Evolutionary conservation across 805 yeast species (phyloP).

Genomic region (Kregervanrija delftensis): DNA sequence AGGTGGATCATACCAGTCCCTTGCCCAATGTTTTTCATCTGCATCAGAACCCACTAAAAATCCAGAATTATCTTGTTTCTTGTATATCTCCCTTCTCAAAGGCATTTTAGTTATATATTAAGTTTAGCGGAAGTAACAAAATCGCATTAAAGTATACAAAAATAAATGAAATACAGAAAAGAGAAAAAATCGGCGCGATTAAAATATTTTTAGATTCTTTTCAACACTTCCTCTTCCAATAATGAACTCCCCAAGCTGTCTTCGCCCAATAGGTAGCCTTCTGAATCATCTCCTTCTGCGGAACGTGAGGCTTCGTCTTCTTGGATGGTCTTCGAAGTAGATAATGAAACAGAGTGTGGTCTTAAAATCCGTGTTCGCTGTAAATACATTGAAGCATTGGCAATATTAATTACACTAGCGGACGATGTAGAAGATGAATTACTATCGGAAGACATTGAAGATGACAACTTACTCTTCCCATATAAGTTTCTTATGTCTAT

Average conservation of each 20-base stretch:
- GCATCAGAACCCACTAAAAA: slow-evolving; percentile 9
- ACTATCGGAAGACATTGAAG: background rate
- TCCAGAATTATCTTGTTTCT: slow-evolving; percentile 24
- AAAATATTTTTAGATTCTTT: slow-evolving; percentile 4
- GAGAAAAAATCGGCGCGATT: slow-evolving; percentile 14
- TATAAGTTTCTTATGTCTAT: background rate
- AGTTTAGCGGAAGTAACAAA: too few species aligned
- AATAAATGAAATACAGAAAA: slow-evolving; percentile 20
- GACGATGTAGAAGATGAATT: slow-evolving; percentile 5
- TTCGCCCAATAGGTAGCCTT: slow-evolving; percentile 12
- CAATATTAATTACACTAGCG: slow-evolving; percentile 17
- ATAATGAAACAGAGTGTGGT: background rate
- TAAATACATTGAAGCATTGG: slow-evolving; percentile 20
- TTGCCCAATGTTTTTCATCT: slow-evolving; percentile 25
- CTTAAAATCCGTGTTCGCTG: slow-evolving; percentile 13
- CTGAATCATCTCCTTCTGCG: slow-evolving; percentile 5
- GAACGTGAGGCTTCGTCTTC: background rate
- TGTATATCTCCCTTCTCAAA: slow-evolving; percentile 28
- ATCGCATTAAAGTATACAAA: background rate
- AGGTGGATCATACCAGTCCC: slow-evolving; percentile 29
- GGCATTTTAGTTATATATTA: slow-evolving; percentile 18
- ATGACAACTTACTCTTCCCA: too few species aligned
- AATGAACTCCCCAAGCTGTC: slow-evolving; percentile 22
- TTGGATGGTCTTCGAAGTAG: background rate
- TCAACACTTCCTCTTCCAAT: slow-evolving; percentile 23